Evolutionary conservation across 192 early-diverging fungal species (phyloP), one percentile per base, ranked within the genome.

Genomic region (Backusella morwellensis): DNA sequence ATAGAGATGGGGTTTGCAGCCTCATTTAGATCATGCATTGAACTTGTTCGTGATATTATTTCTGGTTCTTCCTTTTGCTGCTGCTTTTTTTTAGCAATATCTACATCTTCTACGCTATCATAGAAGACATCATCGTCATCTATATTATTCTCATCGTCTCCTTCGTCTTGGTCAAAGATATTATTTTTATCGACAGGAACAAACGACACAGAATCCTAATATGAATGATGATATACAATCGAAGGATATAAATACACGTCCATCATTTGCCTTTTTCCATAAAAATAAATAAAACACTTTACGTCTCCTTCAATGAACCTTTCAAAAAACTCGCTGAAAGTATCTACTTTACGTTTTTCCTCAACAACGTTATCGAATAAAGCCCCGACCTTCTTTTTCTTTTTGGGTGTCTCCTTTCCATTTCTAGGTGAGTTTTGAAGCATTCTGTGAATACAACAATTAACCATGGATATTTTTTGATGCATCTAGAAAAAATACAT

Each of bases 401-500:
- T 26, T 29, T 29, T 63, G 0, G 23, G 56, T 63, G 56, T 29
- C 26, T 63, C 56, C 12, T 26, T 63, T 63, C 56, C 56, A 63
- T 63, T 63, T 63, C 56, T 12, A 29, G 56, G 56, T 26, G 56
- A 63, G 26, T 63, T 63, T 63, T 75, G 63, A 23, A 68, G 73
- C 19, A 75, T 80, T 15, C 90, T 87, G 26, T 85, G 78, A 44
- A 91, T 85, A 79, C 94, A 95, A 75, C 92, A 93, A 80, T 95
- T 95, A 67, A 95, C 83, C 93, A 95, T 94, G 41, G 91, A 87
- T 15, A 95, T 80, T 66, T 94, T 95, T 86, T 94, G 92, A 77
- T 93, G 85, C 0, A 90, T 77, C 76, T 77, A 70, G 7, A 21
- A 41, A 41, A 6, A 56, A n/a, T 50, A 50, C n/a, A 50, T 6